These are phyloP conservation scores for Saccharomycodes ludwigii DNA, from an alignment of 805 yeast species.

Conservation along the genomic window DNA sequence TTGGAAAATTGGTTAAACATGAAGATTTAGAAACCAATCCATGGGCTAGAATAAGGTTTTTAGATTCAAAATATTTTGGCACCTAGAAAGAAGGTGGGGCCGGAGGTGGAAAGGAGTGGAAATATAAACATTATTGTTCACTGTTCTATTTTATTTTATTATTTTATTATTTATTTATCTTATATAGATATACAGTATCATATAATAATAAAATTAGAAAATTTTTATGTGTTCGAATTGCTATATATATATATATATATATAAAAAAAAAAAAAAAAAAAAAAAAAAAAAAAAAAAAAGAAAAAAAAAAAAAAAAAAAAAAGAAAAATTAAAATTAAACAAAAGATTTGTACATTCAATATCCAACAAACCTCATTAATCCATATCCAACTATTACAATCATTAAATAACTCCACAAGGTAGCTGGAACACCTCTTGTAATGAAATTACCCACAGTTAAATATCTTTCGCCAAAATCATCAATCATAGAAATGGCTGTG, in stretches of 20 bases:
- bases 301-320: slow-evolving; percentile 7
- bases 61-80: slow-evolving; percentile 77
- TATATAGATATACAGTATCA: neutral
- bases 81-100: too few species aligned
- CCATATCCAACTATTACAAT: slow-evolving; percentile 73
- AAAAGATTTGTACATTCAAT: slow-evolving; percentile 25
- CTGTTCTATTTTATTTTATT: too few species aligned
- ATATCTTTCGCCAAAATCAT: slow-evolving; percentile 85
- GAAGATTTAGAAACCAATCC: slow-evolving; percentile 33
- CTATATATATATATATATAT: neutral
- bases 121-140: too few species aligned
- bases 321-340: slow-evolving; percentile 6
- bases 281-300: slow-evolving; percentile 8
- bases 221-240: neutral
- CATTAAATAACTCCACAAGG: slow-evolving; percentile 58
- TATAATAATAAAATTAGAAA: neutral
- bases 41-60: slow-evolving; percentile 52
- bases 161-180: too few species aligned
- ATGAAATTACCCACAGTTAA: slow-evolving; percentile 79
- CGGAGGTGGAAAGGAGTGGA: too few species aligned
- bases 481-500: slow-evolving; percentile 89
- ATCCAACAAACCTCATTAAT: slow-evolving; percentile 47
- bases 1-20: slow-evolving; percentile 49
- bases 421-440: slow-evolving; percentile 82
- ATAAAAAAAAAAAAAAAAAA: neutral